Base-by-base conservation (phyloP, 2,329 filamentous ascomycete species). In the Ilyonectria robusta region DNA sequence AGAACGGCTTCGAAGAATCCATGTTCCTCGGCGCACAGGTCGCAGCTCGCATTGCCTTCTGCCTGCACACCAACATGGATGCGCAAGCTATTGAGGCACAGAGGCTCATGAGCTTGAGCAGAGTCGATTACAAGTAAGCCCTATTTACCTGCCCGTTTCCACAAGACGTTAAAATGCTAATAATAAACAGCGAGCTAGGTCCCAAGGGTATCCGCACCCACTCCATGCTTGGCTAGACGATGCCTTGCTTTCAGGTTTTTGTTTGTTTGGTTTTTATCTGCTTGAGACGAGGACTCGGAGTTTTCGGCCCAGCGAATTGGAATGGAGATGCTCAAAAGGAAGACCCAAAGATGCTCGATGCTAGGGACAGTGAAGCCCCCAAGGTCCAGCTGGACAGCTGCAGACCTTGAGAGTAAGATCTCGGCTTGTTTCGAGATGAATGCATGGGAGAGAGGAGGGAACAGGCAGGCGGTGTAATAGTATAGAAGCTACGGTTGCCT, bases 1-100 rank as follows among this genome's bases (percentile, higher is more conserved):
- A 93, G 81, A 89, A 91, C 70, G 85, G 88, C 62, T 87, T 88
- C 76, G 95, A 98, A 76, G 95, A 98, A 81, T 90, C 93, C 55
- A 89, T 91, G 77, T 97, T 98, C 81, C 84, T 98, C 7, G 95
- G 95, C 11, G 93, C 94, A 2, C 94, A 97, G 81, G 92, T 97
- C 35, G 94, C 93, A 1, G 94, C 93, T 2, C 80, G 88, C 21
- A 82, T 89, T 60, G 87, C 86, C 2, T 90, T 87, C 74, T 89
- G 87, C 73, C 79, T 89, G 70, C 87, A 90, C 71, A 77, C 78
- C 19, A 89, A 89, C 73, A 78, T 88, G 74, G 88, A 90, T 63
- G 83, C 81, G 31, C 81, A 84, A 70, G 82, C 83, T 17, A 68
- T 84, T 50, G 88, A 90, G 76, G 82, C 83, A 17, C 87, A 89